Base-by-base conservation (phyloP, 75 land plant genomes). In the Sequoia sempervirens region DNA sequence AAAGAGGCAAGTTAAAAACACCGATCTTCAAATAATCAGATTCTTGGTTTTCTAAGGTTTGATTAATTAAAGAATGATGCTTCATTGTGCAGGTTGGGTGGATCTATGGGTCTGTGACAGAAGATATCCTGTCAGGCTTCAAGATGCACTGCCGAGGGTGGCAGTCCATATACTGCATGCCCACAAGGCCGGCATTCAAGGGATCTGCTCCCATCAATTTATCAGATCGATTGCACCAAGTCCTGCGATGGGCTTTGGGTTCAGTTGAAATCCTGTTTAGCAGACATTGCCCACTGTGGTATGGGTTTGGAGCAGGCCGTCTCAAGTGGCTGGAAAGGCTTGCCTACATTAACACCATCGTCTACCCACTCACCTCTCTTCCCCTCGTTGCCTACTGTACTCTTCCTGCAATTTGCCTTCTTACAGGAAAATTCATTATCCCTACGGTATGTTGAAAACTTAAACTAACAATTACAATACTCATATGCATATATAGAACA, bases 71-170 rank as follows among this genome's bases (percentile, higher is more conserved):
- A 30, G 32, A 69, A 30, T 70, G 36, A 70, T 70, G 36, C 26
- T 81, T 45, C 9, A 41, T n/a, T 28, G 28, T 43, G 75, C 86
- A 93, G 94, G 90, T 91, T 87, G 94, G 94, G 6, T 93, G 94
- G 94, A 93, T 93, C 68, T 93, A 93, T 83, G 93, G 94, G 0
- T 93, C 95, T 26, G 93, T 93, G 28, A 93, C 94, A 38, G 94
- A 93, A 82, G 94, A 92, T 80, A 92, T 92, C 53, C 79, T 92
- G 40, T 88, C 94, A 36, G 94, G 94, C 11, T 92, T 92, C 87
- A 92, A 92, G 84, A 92, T 92, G 94, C 94, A 92, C 58, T 88
- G 89, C 79, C 87, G 94, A 68, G 94, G 94, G 64, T 92, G 94
- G 94, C 85, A 88, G n/a, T 92, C 94, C 82, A 81, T 92, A 15